These are phyloP conservation scores for Primulina eburnea DNA, from an alignment of 257 asterid species.

Conservation along the genomic window DNA sequence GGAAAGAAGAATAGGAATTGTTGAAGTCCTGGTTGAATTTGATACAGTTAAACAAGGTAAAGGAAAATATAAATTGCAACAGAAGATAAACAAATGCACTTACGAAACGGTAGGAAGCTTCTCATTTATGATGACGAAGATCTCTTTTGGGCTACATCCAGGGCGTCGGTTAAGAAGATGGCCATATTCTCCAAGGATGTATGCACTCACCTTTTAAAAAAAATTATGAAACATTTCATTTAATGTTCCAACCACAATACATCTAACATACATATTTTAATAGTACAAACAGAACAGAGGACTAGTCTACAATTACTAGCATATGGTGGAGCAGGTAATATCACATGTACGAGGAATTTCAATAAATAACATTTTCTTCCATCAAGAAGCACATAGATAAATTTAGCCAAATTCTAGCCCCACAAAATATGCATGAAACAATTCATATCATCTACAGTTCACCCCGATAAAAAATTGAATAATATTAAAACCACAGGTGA, in stretches of 20 bases:
- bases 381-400: background rate
- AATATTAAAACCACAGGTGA: constrained; percentile 6
- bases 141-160: constrained; percentile 84
- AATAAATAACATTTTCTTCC: background rate
- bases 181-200: constrained; percentile 91
- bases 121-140: constrained; percentile 76
- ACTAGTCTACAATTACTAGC: constrained; percentile 3
- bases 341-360: background rate
- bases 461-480: constrained; percentile 11
- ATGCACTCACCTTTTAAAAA: constrained; percentile 67
- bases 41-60: constrained; percentile 25
- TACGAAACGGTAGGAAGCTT: constrained; percentile 94
- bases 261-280: background rate
- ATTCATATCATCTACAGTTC: constrained; percentile 5
- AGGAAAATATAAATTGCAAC: constrained; percentile 23
- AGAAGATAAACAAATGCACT: constrained; percentile 38
- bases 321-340: background rate
- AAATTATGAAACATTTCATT: constrained; percentile 20
- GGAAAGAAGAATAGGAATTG: constrained; percentile 86
- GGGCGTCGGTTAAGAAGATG: constrained; percentile 94
- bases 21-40: constrained; percentile 61
- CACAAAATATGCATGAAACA: constrained; percentile 7
- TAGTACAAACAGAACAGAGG: background rate
- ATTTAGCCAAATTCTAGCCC: background rate
- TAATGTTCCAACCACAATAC: constrained; percentile 12